These are phyloP conservation scores for Debaryomyces robertsiae DNA, from an alignment of 1,139 yeast genomes.

Conservation along the genomic window DNA sequence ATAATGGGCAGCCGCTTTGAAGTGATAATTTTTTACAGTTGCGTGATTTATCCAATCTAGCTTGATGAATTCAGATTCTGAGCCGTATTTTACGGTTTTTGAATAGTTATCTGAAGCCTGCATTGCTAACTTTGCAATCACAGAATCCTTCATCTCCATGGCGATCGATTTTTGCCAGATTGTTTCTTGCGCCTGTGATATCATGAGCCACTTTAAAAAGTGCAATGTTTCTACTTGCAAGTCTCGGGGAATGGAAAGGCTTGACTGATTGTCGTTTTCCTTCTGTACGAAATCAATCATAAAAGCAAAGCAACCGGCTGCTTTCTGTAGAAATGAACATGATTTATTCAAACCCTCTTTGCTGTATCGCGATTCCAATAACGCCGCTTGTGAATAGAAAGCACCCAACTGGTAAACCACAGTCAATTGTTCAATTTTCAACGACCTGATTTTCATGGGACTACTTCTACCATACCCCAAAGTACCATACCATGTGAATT, in stretches of 20 bases:
- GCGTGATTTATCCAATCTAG: constrained; percentile 69
- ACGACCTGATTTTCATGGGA: constrained; percentile 46
- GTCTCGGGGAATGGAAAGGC: constrained; percentile 18
- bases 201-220: constrained; percentile 46
- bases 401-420: constrained; percentile 72
- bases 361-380: constrained; percentile 41
- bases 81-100: constrained; percentile 46
- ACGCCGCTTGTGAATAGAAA: constrained; percentile 58
- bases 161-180: constrained; percentile 76
- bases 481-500: constrained; percentile 74
- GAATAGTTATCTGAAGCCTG: constrained; percentile 64
- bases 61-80: constrained; percentile 52
- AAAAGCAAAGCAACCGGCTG: constrained; percentile 68
- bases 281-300: constrained; percentile 25
- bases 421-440: constrained; percentile 62
- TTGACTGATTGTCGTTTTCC: constrained; percentile 8
- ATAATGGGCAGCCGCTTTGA: constrained; percentile 68
- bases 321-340: constrained; percentile 63
- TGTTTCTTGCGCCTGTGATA: constrained; percentile 88
- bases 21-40: constrained; percentile 60
- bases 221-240: constrained; percentile 30
- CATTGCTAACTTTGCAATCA: constrained; percentile 63
- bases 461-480: constrained; percentile 52
- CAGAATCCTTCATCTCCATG: constrained; percentile 59
- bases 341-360: constrained; percentile 63